Percentiles rank a stretch among this genome's conserved stretches.
These are phyloP conservation scores for Globisporangium polare DNA, from an alignment of 352 stramenopile genomes.

Conservation along the genomic window DNA sequence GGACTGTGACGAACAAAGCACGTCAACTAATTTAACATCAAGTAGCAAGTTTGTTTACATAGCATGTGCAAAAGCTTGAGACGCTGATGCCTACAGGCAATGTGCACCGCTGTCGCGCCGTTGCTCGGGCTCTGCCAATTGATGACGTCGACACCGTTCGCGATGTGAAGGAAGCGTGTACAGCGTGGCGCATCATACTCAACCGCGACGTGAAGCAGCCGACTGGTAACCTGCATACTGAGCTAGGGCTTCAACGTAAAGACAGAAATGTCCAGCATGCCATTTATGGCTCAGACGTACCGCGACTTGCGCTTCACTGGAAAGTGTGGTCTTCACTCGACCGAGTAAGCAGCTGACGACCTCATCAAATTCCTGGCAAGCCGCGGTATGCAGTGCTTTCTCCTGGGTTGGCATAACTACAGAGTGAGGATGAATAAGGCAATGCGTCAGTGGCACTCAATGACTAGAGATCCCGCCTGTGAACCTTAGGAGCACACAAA, in stretches of 20 bases:
- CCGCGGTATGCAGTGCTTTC: background rate
- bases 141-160: background rate
- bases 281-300: background rate
- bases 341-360: background rate
- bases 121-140: background rate
- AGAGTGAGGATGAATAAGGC: background rate
- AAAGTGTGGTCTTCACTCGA: background rate
- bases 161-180: background rate
- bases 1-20: too few relatives aligned
- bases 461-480: too few relatives aligned
- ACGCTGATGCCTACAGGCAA: background rate
- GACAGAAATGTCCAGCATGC: background rate
- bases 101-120: background rate
- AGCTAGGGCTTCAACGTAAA: too few relatives aligned
- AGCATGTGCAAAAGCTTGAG: slow-evolving; percentile 1
- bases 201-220: background rate
- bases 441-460: background rate
- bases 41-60: too few relatives aligned
- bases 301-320: background rate
- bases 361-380: background rate
- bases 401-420: background rate
- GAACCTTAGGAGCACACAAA: too few relatives aligned
- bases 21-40: slow-evolving; percentile 9
- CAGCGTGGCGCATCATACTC: slow-evolving; percentile 5
- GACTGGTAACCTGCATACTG: too few relatives aligned